phyloP scores from a whole-genome alignment of 75 land plant species.

The Picea sitchensis region DNA sequence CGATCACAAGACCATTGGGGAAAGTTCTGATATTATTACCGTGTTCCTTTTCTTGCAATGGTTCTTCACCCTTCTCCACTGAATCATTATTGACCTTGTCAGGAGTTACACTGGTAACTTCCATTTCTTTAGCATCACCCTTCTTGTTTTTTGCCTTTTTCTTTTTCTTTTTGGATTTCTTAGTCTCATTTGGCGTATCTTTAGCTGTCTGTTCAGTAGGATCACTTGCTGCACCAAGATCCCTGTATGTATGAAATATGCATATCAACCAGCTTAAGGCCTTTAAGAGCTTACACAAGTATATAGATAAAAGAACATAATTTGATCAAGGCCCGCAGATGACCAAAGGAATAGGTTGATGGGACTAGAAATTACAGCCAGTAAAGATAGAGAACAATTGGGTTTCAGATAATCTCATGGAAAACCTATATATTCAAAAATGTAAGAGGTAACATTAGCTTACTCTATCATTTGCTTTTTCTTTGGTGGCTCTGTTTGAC shows the following conservation, averaged over 20 bases:
- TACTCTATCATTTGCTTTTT: constrained; percentile 22
- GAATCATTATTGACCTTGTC: constrained; percentile 14
- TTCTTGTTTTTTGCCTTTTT: constrained; percentile 32
- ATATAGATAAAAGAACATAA: too few relatives aligned
- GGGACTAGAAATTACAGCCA: too few relatives aligned
- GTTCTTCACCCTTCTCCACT: constrained; percentile 11
- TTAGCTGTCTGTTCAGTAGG: not conserved
- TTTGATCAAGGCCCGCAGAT: too few relatives aligned
- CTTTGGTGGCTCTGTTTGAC: constrained; percentile 7
- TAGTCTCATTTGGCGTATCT: constrained; percentile 15
- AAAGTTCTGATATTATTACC: constrained; percentile 43
- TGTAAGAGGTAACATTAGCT: not conserved
- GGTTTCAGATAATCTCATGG: too few relatives aligned
- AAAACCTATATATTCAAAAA: not conserved
- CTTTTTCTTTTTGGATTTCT: constrained; percentile 32
- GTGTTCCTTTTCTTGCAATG: constrained; percentile 14
- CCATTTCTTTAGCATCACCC: not conserved
- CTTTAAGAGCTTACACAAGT: not conserved
- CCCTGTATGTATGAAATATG: constrained; percentile 6
- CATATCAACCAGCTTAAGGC: not conserved
- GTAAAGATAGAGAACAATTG: not conserved
- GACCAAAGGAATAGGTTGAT: too few relatives aligned
- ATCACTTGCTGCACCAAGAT: not conserved
- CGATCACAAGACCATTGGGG: constrained; percentile 77
- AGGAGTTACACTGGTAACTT: constrained; percentile 9